Evolutionary conservation across 2,329 filamentous ascomycete species (phyloP).

Genomic region (Venturia effusa): DNA sequence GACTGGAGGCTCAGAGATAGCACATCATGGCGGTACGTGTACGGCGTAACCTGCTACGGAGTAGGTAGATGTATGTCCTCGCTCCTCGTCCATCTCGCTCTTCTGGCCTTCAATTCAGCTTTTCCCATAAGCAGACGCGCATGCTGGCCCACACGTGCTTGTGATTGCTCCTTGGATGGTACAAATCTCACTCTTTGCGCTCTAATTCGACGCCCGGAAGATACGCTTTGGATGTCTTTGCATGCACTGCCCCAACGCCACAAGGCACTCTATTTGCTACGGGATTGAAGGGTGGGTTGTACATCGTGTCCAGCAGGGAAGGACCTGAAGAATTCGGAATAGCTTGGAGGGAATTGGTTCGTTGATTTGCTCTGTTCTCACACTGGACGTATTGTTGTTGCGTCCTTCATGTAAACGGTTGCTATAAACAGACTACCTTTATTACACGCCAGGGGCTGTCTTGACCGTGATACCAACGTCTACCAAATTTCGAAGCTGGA

Average conservation of each 20-base stretch:
- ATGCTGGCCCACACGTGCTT: neutral
- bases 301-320: neutral
- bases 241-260: slow-evolving; percentile 1
- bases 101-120: neutral
- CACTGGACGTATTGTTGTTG: neutral
- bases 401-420: neutral
- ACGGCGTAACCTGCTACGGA: neutral
- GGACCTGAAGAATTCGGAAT: neutral
- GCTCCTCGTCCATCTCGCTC: neutral
- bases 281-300: neutral
- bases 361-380: neutral
- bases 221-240: neutral
- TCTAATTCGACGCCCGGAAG: neutral
- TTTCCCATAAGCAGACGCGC: neutral
- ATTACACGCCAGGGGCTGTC: neutral
- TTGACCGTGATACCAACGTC: neutral
- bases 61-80: neutral
- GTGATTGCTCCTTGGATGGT: neutral
- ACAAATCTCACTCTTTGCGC: neutral
- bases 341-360: neutral
- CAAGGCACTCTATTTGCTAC: neutral
- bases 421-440: neutral
- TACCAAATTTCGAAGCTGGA: neutral
- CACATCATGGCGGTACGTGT: neutral
- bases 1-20: neutral